phyloP scores from a whole-genome alignment of 352 stramenopile species.

The Phytopythium delawarense region DNA sequence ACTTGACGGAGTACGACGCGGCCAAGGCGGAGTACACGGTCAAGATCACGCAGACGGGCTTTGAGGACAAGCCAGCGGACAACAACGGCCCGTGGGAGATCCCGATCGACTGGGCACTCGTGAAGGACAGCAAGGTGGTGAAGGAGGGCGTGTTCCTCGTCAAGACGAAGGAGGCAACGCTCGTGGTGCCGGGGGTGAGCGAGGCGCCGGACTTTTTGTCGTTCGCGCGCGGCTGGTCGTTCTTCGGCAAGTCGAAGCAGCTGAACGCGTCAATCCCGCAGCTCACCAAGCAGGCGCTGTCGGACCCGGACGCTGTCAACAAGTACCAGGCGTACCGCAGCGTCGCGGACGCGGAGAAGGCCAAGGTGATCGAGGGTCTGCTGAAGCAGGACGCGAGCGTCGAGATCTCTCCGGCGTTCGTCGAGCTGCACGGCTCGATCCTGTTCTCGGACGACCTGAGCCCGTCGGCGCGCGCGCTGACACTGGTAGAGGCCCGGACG shows the following conservation, averaged over 20 bases:
- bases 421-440: conserved; percentile 61
- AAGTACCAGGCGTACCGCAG: conserved; percentile 74
- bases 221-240: conserved; percentile 72
- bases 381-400: conserved; percentile 41
- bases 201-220: conserved; percentile 67
- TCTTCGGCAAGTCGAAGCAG: conserved; percentile 74
- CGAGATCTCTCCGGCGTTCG: conserved; percentile 52
- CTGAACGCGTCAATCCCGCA: conserved; percentile 38
- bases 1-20: conserved; percentile 52
- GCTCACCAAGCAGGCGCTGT: conserved; percentile 61
- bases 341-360: conserved; percentile 64
- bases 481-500: conserved; percentile 47
- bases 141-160: conserved; percentile 58
- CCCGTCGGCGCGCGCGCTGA: conserved; percentile 56
- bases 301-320: conserved; percentile 70
- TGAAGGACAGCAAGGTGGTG: conserved; percentile 59
- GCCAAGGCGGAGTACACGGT: conserved; percentile 46
- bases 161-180: conserved; percentile 49
- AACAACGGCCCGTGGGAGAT: conserved; percentile 79
- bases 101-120: conserved; percentile 68
- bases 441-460: conserved; percentile 65
- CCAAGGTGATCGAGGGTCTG: conserved; percentile 60
- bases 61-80: conserved; percentile 57
- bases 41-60: conserved; percentile 62
- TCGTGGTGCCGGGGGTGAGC: conserved; percentile 42